A percentile compares a stretch with the other conserved stretches of the same genome.
Conservation (phyloP, 768 basidiomycete species). For the Tulasnella sp. region DNA sequence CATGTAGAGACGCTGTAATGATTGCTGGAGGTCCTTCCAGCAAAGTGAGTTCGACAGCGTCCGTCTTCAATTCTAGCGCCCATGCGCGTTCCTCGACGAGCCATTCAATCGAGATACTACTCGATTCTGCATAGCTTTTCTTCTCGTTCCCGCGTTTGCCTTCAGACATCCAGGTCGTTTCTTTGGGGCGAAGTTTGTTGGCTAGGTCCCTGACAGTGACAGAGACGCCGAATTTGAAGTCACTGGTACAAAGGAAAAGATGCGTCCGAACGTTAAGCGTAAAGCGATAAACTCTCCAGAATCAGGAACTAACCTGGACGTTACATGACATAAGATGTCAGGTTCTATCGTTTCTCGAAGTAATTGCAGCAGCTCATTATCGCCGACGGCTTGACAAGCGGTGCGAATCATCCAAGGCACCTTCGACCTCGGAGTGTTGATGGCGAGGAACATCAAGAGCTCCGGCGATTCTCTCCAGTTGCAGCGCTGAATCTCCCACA, state of each 20-base stretch:
- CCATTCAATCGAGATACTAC: neutral
- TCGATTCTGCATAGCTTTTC: neutral
- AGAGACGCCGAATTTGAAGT: neutral
- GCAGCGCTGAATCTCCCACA: conserved; percentile 3
- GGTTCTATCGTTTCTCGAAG: neutral
- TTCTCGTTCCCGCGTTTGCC: neutral
- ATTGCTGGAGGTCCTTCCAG: neutral
- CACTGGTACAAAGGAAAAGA: neutral
- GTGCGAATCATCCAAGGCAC: conserved; percentile 1
- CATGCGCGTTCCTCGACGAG: conserved; percentile 2
- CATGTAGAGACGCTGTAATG: neutral
- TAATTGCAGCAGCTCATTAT: neutral
- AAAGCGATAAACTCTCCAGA: neutral
- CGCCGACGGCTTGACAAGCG: neutral
- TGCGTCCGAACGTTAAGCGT: neutral
- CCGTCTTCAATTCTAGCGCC: neutral
- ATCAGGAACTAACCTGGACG: neutral
- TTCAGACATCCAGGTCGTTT: neutral
- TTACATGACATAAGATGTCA: neutral
- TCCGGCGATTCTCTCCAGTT: neutral
- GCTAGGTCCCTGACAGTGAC: neutral
- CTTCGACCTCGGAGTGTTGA: neutral
- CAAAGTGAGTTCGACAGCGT: neutral
- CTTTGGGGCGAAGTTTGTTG: neutral
- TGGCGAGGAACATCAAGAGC: neutral